Percentiles rank a stretch among this genome's conserved stretches.
These are phyloP conservation scores for Coemansia sp. DNA, from an alignment of 192 early-diverging fungal genomes.

Conservation along the genomic window DNA sequence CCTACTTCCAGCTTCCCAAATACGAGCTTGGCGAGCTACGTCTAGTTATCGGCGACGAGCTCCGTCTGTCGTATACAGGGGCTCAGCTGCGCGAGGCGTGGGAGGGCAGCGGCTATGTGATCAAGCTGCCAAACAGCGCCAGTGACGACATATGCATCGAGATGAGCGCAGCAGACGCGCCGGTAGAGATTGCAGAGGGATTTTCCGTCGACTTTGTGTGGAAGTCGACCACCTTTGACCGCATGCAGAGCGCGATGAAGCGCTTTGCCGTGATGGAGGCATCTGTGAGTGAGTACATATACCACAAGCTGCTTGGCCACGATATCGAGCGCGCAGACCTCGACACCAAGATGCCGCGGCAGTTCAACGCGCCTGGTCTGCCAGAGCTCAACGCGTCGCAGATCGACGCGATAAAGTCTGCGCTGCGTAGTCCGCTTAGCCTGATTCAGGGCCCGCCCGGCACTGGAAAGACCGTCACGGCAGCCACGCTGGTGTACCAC, in stretches of 20 bases:
- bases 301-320: conserved; percentile 92
- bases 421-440: conserved; percentile 87
- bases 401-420: conserved; percentile 90
- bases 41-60: conserved; percentile 92
- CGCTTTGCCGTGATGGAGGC: conserved; percentile 95
- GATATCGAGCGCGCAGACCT: conserved; percentile 75
- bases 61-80: conserved; percentile 83
- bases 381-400: conserved; percentile 98
- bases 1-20: conserved; percentile 92
- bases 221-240: conserved; percentile 96
- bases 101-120: conserved; percentile 88
- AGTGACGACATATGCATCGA: conserved; percentile 97
- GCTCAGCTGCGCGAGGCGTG: conserved; percentile 77
- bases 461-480: conserved; percentile 98
- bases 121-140: conserved; percentile 91
- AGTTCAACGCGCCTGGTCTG: conserved; percentile 88
- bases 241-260: conserved; percentile 96
- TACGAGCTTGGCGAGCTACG: conserved; percentile 85
- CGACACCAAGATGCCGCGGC: conserved; percentile 76
- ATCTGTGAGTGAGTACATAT: conserved; percentile 92
- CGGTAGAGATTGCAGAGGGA: conserved; percentile 66
- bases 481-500: conserved; percentile 97
- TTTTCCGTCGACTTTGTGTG: conserved; percentile 98
- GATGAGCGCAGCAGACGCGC: conserved; percentile 69
- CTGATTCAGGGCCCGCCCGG: conserved; percentile 96